A percentile compares a stretch with the other conserved stretches of the same genome.
phyloP scores from a whole-genome alignment of 2,329 filamentous ascomycete species.

The Grosmannia clavigera region DNA sequence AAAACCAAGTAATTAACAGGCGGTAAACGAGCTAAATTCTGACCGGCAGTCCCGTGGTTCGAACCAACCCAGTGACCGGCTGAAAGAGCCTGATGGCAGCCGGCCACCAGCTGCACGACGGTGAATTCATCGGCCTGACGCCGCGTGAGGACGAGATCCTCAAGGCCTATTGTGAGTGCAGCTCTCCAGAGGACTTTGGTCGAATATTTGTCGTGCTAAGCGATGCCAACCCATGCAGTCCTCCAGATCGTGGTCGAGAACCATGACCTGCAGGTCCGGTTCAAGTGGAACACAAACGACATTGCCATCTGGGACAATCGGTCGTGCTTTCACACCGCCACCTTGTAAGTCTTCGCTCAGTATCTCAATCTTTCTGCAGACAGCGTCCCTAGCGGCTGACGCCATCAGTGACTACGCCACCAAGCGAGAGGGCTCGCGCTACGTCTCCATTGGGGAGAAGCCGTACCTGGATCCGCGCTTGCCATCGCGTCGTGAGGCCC shows the following conservation, averaged over 20 bases:
- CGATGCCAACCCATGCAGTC: slow-evolving; percentile 19
- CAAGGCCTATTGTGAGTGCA: not conserved
- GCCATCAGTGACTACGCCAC: not conserved
- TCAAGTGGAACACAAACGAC: slow-evolving; percentile 34
- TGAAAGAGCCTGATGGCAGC: slow-evolving; percentile 43
- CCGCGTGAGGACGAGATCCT: slow-evolving; percentile 24
- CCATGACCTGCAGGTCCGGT: slow-evolving; percentile 35
- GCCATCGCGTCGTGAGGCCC: too few relatives aligned
- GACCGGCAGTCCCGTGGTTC: slow-evolving; percentile 31
- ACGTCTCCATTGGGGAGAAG: slow-evolving; percentile 38
- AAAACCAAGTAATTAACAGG: not conserved
- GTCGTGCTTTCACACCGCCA: not conserved
- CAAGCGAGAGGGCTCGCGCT: slow-evolving; percentile 10
- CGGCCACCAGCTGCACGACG: slow-evolving; percentile 24
- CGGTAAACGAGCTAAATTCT: not conserved
- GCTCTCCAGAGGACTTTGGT: slow-evolving; percentile 16
- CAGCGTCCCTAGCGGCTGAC: not conserved
- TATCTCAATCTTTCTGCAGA: too few relatives aligned
- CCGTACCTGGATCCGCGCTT: slow-evolving; percentile 25
- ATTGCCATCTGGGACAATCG: slow-evolving; percentile 11
- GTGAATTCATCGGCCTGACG: slow-evolving; percentile 30
- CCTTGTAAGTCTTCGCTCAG: not conserved
- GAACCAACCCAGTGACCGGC: slow-evolving; percentile 51
- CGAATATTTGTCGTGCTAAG: too few relatives aligned
- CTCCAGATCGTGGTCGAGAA: slow-evolving; percentile 29